Base-by-base conservation (phyloP, 2,329 filamentous ascomycete genomes). In the Hypoxylon sp. region DNA sequence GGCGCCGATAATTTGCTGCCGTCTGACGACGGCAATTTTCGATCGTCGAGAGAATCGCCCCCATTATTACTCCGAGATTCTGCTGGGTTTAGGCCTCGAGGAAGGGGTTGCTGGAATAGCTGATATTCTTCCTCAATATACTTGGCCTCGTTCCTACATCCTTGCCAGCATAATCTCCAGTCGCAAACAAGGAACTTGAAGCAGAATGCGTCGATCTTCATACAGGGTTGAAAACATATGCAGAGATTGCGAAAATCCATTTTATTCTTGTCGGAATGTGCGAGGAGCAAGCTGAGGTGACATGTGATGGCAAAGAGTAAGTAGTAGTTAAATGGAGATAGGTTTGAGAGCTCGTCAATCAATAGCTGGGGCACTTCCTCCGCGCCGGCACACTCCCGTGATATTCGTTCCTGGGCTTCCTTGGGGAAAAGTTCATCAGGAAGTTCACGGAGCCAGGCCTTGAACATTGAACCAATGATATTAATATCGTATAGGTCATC, bases 291-390 rank as follows among this genome's bases (percentile, higher is more conserved):
- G 75, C 94, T 97, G 53, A 98, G 90, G 76, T 98, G 95, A 80
- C 95, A 98, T 35, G 95, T 98, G 74, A 98, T 97, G 75, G 95
- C 95, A 79, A 98, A 98, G 5, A 98, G 89, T 13, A 98, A 91
- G 78, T 98, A 98, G 82, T 98, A 98, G 82, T 98, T 97, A 85
- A 96, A 98, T 0, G 95, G 95, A 5, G 95, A 93, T n/a, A 98
- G 86, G 74, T 93, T 94, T 1, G 95, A 97, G 2, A 98, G 88
- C 80, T 97, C 94, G 71, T 98, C 94, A 73, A 97, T 91, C 63
- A 98, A 87, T 80, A 96, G 79, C 77, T 97, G 92, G 0, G 95
- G 94, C 4, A 95, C 94, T 51, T 88, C 89, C 57, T 92, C 93
- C 47, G 93, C 88, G 10, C 92, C 92, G 58, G 89, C 87, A 77